Percentiles rank a stretch among this genome's conserved stretches.
Conservation (phyloP, 495 filamentous ascomycete genomes). For the Penicillium manginii region DNA sequence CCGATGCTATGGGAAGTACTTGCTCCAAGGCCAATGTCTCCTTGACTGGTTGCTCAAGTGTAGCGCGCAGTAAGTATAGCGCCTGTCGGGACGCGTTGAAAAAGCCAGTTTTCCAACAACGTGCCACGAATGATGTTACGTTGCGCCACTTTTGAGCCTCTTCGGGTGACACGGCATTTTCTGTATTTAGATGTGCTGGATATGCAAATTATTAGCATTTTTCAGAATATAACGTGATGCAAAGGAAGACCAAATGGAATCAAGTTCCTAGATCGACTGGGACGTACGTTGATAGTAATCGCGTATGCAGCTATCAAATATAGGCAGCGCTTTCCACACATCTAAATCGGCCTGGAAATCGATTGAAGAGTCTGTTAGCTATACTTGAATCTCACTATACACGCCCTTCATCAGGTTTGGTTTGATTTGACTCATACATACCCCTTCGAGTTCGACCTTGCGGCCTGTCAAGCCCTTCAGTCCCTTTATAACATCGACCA, state of each 20-base stretch:
- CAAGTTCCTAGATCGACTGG: neutral
- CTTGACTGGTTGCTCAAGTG: neutral
- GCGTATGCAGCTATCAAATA: neutral
- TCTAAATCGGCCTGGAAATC: neutral
- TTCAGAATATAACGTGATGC: neutral
- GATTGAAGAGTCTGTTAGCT: neutral
- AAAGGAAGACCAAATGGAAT: neutral
- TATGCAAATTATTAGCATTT: neutral
- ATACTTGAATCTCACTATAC: neutral
- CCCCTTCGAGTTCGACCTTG: neutral
- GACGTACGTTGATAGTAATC: conserved; percentile 3
- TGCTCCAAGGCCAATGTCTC: neutral
- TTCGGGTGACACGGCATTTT: neutral
- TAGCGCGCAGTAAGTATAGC: neutral
- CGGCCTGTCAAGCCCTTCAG: neutral
- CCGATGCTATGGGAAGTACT: neutral
- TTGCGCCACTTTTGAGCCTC: conserved; percentile 1
- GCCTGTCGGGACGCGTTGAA: conserved; percentile 1
- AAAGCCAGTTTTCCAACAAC: neutral
- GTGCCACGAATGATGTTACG: conserved; percentile 3
- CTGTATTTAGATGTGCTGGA: neutral
- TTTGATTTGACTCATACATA: neutral
- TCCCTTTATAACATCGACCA: neutral
- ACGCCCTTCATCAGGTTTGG: too few species aligned
- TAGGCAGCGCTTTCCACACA: neutral